Evolutionary conservation across 495 filamentous ascomycete species (phyloP).

Genomic region (Xylaria nigripes): DNA sequence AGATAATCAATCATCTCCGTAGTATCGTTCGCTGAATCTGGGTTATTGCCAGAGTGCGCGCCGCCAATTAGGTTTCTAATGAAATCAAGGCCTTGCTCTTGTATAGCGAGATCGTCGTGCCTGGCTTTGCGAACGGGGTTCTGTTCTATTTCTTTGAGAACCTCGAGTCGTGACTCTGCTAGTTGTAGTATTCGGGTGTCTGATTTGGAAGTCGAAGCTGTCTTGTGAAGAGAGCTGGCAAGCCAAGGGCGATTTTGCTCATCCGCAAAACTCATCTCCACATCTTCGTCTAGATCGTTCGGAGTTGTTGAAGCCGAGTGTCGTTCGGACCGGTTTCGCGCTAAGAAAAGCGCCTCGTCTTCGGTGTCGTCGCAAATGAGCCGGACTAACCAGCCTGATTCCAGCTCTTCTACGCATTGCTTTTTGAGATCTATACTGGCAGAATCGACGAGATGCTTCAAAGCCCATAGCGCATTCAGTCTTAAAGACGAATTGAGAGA

Average conservation of each 20-base stretch:
- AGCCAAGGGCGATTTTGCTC: constrained; percentile 30
- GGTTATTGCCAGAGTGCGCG: constrained; percentile 50
- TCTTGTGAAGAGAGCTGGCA: constrained; percentile 19
- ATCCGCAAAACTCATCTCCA: constrained; percentile 39
- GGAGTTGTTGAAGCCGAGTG: constrained; percentile 23
- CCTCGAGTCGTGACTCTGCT: constrained; percentile 43
- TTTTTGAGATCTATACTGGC: constrained; percentile 63
- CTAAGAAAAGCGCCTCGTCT: constrained; percentile 37
- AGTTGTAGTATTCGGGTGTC: constrained; percentile 29
- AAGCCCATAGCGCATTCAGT: constrained; percentile 79
- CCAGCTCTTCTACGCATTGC: constrained; percentile 65
- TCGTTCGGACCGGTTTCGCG: constrained; percentile 24
- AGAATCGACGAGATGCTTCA: constrained; percentile 75
- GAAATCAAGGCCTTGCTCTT: constrained; percentile 82
- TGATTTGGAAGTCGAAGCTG: constrained; percentile 10
- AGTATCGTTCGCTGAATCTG: constrained; percentile 48
- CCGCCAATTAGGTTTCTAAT: constrained; percentile 83
- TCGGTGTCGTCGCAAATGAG: constrained; percentile 57
- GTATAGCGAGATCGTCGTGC: constrained; percentile 73
- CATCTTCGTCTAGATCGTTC: constrained; percentile 58
- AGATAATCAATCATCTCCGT: constrained; percentile 78
- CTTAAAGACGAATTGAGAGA: constrained; percentile 63
- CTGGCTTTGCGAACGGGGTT: constrained; percentile 51
- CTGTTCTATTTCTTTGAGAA: constrained; percentile 47
- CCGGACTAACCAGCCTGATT: constrained; percentile 68